Evolutionary conservation across 164 flowering plant species (phyloP), one percentile per base, ranked within the genome.

Genomic region (Aristolochia contorta): DNA sequence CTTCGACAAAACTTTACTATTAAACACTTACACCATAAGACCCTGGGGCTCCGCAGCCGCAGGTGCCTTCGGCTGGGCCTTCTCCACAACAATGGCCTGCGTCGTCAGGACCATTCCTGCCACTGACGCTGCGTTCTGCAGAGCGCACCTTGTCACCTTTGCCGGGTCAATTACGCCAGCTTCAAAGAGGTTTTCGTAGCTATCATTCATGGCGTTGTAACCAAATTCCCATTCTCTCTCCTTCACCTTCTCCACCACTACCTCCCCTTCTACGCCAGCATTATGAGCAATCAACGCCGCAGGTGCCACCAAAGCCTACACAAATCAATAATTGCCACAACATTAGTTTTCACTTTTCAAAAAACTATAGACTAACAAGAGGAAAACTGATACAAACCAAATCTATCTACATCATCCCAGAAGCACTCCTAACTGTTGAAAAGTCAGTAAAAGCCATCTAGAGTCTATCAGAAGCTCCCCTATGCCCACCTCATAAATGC

Each of bases 91-190:
- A 24, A 91, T 94, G 62, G 99, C 99, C 59, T 91, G 97, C 14
- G 99, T 94, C n/a, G 99, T 94, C 52, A 94, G 67, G 53, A 94
- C 97, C 99, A 94, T 94, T 52, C 99, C 99, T 2, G 99, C 97
- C 50, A 94, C 96, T 1, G 99, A 91, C 1, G 96, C 91, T 22
- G 99, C 83, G 70, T 94, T 94, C 69, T 94, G 97, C 71, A 94
- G 60, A 0, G 87, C 99, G 61, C 99, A 94, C 72, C 99, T 83
- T 6, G 91, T 72, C 62, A 91, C 97, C 82, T 91, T 94, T 14
- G 97, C 95, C 2, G 99, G 99, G 74, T 94, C 99, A n/a, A 94
- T 94, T 0, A 94, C 90, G 13, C 99, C 99, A 16, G 96, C 77
- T 48, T 78, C 84, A 16, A 94, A 72, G 57, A 94, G 70, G 72